Evolutionary conservation across 441 rosid species (phyloP).

Genomic region (Viola pubescens): DNA sequence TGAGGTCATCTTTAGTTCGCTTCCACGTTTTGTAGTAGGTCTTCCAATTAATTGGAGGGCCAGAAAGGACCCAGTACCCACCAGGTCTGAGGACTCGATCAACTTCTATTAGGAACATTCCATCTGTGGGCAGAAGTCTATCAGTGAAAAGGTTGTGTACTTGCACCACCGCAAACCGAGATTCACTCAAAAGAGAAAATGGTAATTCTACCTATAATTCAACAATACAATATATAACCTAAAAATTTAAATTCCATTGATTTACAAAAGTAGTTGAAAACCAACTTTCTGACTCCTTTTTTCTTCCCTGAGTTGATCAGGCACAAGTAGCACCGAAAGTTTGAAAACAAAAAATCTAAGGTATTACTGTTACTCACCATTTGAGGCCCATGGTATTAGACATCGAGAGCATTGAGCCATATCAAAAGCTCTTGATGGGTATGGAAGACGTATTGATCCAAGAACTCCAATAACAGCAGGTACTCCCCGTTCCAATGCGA

Average conservation of each 20-base stretch:
- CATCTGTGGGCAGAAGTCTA: conserved; percentile 41
- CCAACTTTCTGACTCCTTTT: too few relatives aligned
- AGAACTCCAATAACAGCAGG: conserved; percentile 82
- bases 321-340: too few relatives aligned
- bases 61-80: conserved; percentile 87
- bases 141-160: conserved; percentile 15
- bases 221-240: background rate
- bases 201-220: background rate
- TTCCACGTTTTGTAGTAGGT: conserved; percentile 75
- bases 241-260: too few relatives aligned
- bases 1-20: conserved; percentile 58
- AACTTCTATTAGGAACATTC: conserved; percentile 75
- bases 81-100: conserved; percentile 91
- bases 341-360: background rate
- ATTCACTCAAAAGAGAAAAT: background rate
- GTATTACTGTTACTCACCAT: conserved; percentile 36
- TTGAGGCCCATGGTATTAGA: conserved; percentile 79
- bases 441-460: conserved; percentile 70
- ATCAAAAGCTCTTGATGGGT: conserved; percentile 78
- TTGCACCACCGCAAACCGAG: conserved; percentile 4
- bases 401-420: conserved; percentile 97
- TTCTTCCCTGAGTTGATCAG: too few relatives aligned
- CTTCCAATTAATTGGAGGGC: conserved; percentile 92
- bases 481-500: conserved; percentile 87
- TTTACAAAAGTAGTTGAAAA: too few relatives aligned